Conservation (phyloP, 2,329 filamentous ascomycete species). For the Nemania sp. region DNA sequence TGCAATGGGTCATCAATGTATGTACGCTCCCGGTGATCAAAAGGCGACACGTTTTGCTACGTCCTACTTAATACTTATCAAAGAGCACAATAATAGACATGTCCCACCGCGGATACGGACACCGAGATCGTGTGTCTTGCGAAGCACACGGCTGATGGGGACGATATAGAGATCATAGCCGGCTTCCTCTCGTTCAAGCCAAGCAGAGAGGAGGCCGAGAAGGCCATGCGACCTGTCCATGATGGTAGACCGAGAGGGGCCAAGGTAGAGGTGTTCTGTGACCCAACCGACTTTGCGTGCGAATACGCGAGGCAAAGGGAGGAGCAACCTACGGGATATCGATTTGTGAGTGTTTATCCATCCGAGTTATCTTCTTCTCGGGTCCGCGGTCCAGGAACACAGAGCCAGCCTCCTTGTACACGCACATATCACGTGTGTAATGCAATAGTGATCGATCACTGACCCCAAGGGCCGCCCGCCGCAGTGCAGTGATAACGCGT, state of each 20-base stretch:
- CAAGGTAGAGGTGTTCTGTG: constrained; percentile 45
- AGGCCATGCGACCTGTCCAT: constrained; percentile 45
- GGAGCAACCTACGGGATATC: constrained; percentile 54
- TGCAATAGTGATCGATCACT: too few species aligned
- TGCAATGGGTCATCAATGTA: constrained; percentile 54
- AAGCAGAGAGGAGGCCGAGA: constrained; percentile 40
- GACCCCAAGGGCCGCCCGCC: too few species aligned
- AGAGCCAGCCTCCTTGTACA: too few species aligned
- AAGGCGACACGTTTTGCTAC: too few species aligned
- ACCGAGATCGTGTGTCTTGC: constrained; percentile 49
- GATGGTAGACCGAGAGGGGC: constrained; percentile 45
- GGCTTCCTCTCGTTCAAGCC: constrained; percentile 49
- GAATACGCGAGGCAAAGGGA: constrained; percentile 50
- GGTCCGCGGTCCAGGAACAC: too few species aligned
- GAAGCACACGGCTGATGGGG: constrained; percentile 36
- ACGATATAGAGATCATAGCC: constrained; percentile 42
- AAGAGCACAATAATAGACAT: constrained; percentile 15
- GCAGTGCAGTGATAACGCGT: constrained; percentile 52
- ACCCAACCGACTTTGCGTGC: constrained; percentile 46
- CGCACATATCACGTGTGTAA: not conserved
- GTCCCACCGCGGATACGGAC: constrained; percentile 42
- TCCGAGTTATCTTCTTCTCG: not conserved
- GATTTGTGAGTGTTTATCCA: constrained; percentile 42
- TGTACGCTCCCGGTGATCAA: constrained; percentile 11
- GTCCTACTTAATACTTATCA: not conserved